Base-by-base conservation (phyloP, 2,329 filamentous ascomycete genomes). In the Lasiodiplodia citricola region DNA sequence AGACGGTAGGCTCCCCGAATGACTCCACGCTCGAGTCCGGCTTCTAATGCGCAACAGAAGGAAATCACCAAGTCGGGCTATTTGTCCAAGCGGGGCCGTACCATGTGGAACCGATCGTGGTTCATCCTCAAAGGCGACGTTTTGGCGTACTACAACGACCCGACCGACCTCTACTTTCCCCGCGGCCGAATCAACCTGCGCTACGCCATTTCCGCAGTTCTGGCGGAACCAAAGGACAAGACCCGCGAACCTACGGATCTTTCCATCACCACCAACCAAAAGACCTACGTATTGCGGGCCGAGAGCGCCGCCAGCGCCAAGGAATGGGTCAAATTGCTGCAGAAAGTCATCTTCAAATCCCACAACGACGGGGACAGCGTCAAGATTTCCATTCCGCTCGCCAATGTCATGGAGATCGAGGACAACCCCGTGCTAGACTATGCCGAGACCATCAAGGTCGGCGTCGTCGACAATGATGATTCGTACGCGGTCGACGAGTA, bases 401-500 rank as follows among this genome's bases (percentile, higher is more conserved):
- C 90, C 69, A 97, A 97, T 72, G 87, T 98, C 23, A 90, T 98
- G 69, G 95, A 98, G 73, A 90, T 98, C 56, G 96, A 98, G 78
- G 92, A 97, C 72, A 96, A 91, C 58, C 91, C 93, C 68, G 93
- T 97, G 82, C 87, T 97, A 67, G 93, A 96, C 71, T 94, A 97
- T 78, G 93, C 94, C 25, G 93, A 97, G 71, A 98, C 96, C 0
- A 91, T 96, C 82, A 97, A 97, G 80, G 90, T 99, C 70, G 89
- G 93, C 47, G 93, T 97, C 54, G 90, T 98, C 68, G 94, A 97
- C 76, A 96, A 94, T 72, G 93, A 96, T 72, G 95, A 97, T 79
- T 96, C 93, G 0, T 98, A 92, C 80, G 94, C 94, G 2, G 92
- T 98, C 71, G 96, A 99, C 75, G 96, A 99, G 89, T 97, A 98